Evolutionary conservation across 2,329 filamentous ascomycete genomes (phyloP), one percentile per base, ranked within the genome.

Genomic region (Aspergillus costaricaensis): DNA sequence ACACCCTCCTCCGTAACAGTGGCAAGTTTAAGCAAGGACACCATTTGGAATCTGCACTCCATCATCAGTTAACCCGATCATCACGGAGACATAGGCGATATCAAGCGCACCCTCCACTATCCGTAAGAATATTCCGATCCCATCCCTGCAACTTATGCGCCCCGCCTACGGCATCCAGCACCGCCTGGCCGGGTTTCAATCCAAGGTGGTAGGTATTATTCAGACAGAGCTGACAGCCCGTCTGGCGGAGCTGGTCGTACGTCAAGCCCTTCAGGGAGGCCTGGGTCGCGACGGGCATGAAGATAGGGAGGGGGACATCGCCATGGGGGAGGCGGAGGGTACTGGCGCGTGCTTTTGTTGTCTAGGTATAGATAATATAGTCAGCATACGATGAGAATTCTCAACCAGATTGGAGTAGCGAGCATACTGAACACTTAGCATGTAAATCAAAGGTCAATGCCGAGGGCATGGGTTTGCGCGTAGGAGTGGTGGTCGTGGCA

Each of bases 181-280:
- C 90, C 39, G 91, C 89, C 75, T 98, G 93, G 1, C 95, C 96
- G 0, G 95, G 95, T 78, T 96, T 98, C 58, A 99, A 81, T 9
- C 95, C 95, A 62, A 99, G 81, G 75, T 99, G 95, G 73, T 99
- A 99, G 12, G 95, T 99, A 78, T 99, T 99, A 80, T 99, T 99
- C 65, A 99, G 81, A 76, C 95, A 99, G 44, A 99, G 80, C 60
- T 91, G 87, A 72, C 96, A 99, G 47, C 91, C 88, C 0, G 93
- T 96, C 57, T 91, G 88, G 70, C 95, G 93, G 2, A 99, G 83
- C 73, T 99, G 95, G 66, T 94, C 89, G 1, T 94, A 92, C 0
- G 95, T 98, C 58, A 99, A 80, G 47, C 95, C 95, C 75, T 99
- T 99, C 41, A 99, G 83, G 0, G 94, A 96, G 1, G 91, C 95